phyloP scores from a whole-genome alignment of 2,329 filamentous ascomycete species.

The Boeremia exigua region DNA sequence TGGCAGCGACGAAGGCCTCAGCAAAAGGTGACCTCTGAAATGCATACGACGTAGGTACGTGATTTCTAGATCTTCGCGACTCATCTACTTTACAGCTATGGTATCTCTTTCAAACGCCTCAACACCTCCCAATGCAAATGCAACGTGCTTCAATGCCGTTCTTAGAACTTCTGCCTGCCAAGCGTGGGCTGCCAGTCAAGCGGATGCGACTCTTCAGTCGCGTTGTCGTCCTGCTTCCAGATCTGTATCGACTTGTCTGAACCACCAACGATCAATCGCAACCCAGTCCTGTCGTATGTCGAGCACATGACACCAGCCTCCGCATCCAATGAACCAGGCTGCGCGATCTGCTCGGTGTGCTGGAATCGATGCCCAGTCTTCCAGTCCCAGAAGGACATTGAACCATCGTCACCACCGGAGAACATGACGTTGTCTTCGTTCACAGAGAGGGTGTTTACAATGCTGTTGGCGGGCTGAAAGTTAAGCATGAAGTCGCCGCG shows the following conservation, averaged over 20 bases:
- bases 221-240: conserved; percentile 92
- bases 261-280: conserved; percentile 91
- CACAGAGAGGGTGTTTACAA: conserved; percentile 91
- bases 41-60: not conserved
- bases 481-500: conserved; percentile 99
- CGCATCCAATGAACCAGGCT: conserved; percentile 91
- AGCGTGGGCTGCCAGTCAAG: conserved; percentile 89
- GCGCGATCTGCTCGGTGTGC: conserved; percentile 85
- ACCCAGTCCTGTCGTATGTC: conserved; percentile 86
- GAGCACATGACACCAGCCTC: conserved; percentile 95
- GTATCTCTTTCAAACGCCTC: conserved; percentile 19
- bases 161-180: conserved; percentile 71
- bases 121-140: conserved; percentile 18
- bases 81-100: conserved; percentile 4
- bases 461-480: conserved; percentile 93
- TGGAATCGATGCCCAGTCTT: conserved; percentile 95
- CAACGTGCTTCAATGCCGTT: not conserved
- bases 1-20: too few species aligned
- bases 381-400: conserved; percentile 99
- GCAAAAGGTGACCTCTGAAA: not conserved
- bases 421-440: conserved; percentile 97
- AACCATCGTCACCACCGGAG: conserved; percentile 93
- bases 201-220: conserved; percentile 89
- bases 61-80: not conserved
- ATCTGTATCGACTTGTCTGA: conserved; percentile 93